Conservation (phyloP, 2,329 filamentous ascomycete species). For the Fusarium sp. region DNA sequence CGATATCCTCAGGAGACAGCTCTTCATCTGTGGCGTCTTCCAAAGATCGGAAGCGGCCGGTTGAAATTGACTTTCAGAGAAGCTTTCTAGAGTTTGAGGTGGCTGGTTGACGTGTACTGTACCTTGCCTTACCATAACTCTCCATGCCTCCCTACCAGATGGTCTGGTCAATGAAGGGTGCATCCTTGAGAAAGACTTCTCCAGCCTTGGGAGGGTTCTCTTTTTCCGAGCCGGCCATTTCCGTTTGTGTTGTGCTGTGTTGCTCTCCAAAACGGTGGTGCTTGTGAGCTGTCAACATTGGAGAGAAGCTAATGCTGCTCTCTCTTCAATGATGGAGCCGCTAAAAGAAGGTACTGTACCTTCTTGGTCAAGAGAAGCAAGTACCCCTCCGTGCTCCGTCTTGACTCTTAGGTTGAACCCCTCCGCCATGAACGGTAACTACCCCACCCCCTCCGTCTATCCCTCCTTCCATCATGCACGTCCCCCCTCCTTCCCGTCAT, state of each 20-base stretch:
- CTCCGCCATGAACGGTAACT: slow-evolving; percentile 10
- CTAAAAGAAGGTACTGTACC: neutral
- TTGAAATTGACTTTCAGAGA: slow-evolving; percentile 37
- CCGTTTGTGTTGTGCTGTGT: neutral
- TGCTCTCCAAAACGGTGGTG: neutral
- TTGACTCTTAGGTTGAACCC: slow-evolving; percentile 8
- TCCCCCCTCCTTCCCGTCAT: slow-evolving; percentile 39
- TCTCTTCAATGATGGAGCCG: neutral
- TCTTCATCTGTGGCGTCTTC: neutral
- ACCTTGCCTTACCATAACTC: neutral
- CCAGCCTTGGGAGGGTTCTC: neutral
- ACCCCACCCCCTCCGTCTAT: slow-evolving; percentile 32
- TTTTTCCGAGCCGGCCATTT: slow-evolving; percentile 15
- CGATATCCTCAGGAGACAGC: neutral
- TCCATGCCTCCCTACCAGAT: neutral
- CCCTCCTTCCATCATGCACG: slow-evolving; percentile 18
- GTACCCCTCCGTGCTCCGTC: slow-evolving; percentile 10
- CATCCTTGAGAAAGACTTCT: neutral
- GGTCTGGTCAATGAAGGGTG: neutral
- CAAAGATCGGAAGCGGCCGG: slow-evolving; percentile 17
- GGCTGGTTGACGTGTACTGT: slow-evolving; percentile 18
- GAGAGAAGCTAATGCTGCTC: neutral
- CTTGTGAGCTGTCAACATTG: slow-evolving; percentile 27
- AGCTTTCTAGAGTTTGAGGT: slow-evolving; percentile 19
- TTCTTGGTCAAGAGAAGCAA: slow-evolving; percentile 3